Evolutionary conservation across 148 eudicot species (phyloP), one percentile per base, ranked within the genome.

Genomic region (Limonium bicolor): DNA sequence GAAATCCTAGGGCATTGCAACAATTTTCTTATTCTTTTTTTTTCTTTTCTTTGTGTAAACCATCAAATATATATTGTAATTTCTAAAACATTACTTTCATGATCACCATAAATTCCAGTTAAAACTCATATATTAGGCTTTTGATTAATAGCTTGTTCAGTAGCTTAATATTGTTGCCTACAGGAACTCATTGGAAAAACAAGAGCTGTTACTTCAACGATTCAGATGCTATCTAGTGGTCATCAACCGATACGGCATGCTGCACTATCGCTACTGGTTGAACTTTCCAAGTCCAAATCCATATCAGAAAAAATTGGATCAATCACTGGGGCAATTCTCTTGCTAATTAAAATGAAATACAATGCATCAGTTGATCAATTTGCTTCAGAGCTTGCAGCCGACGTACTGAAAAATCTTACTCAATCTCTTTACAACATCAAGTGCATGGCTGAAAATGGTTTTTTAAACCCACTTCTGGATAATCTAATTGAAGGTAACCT

Each of bases 401-500:
- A 76, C 54, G 55, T 84, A 51, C 51, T 84, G 51, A 66, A 44
- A 55, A 73, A 76, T 43, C 54, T 86, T 66, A 80, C 68, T 66
- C 69, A 28, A 41, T 60, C 62, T 57, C 69, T 71, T 4, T 48
- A 44, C 27, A 77, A 86, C 59, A 67, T 86, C 56, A 81, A 72
- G 62, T 49, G 59, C 34, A 80, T 86, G 95, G 95, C 86, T 36
- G 92, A 81, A 61, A 77, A 77, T 59, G 95, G 95, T 43, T 62
- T 61, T 52, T 46, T 72, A 46, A 78, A 86, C 36, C 86, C 95
- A 5, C 69, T 86, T 35, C 64, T 81, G 35, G 56, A 66, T 49
- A 76, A 74, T 63, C 66, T 86, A 19, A 35, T 59, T 42, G 50
- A 67, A 80, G 95, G 92, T 85, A 64, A 73, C 30, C n/a, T n/a